Evolutionary conservation across 208 protist species (phyloP).

Genomic region (Giardia duodenalis): DNA sequence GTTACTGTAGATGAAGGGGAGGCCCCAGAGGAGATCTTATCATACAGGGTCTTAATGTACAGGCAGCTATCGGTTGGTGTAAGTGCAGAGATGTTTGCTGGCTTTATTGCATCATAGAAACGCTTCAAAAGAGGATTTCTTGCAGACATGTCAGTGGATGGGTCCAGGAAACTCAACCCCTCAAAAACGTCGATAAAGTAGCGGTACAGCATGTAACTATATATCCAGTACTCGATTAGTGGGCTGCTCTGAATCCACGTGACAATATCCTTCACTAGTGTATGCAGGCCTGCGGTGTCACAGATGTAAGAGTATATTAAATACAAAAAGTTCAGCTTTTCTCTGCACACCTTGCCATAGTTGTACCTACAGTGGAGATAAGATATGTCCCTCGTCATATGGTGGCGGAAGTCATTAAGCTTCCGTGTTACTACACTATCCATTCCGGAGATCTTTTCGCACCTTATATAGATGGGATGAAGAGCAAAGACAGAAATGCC

Average conservation of each 20-base stretch:
- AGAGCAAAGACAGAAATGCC: conserved; percentile 54
- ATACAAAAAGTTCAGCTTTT: conserved; percentile 32
- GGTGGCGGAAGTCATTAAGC: not conserved
- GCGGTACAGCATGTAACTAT: conserved; percentile 47
- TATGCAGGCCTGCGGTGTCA: not conserved
- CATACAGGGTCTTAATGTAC: not conserved
- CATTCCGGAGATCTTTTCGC: conserved; percentile 28
- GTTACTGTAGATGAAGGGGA: not conserved
- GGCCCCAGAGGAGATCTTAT: not conserved
- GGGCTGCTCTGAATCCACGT: conserved; percentile 31
- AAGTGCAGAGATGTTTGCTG: not conserved
- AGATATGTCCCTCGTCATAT: not conserved
- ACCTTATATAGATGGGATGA: conserved; percentile 55
- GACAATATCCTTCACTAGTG: conserved; percentile 30
- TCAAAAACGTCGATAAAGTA: conserved; percentile 44
- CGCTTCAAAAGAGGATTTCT: conserved; percentile 25
- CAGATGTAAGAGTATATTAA: conserved; percentile 25
- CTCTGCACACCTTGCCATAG: conserved; percentile 42
- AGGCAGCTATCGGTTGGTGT: not conserved
- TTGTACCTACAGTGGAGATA: conserved; percentile 37
- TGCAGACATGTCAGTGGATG: conserved; percentile 38
- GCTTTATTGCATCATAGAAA: not conserved
- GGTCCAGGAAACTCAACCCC: conserved; percentile 43
- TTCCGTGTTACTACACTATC: not conserved
- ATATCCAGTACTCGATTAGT: conserved; percentile 51